Evolutionary conservation across 2,329 filamentous ascomycete species (phyloP).

Genomic region (Neoascochyta sp.): DNA sequence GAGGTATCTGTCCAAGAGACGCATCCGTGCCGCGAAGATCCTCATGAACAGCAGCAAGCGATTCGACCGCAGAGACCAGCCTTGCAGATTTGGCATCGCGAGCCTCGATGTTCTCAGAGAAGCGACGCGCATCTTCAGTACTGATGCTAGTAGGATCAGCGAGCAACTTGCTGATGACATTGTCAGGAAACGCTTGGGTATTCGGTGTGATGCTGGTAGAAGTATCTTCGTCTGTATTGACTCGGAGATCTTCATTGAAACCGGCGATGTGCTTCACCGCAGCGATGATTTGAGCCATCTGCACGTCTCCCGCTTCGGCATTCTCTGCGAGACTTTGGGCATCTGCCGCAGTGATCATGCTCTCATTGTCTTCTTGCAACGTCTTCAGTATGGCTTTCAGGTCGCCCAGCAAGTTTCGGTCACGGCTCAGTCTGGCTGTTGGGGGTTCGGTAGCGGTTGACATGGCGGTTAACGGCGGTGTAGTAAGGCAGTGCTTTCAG

Average conservation of each 20-base stretch:
- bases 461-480: too few species aligned
- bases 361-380: conserved; percentile 20
- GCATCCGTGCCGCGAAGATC: conserved; percentile 13
- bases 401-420: conserved; percentile 4
- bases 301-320: conserved; percentile 16
- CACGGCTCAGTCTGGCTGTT: conserved; percentile 5
- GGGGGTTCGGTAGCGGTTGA: too few species aligned
- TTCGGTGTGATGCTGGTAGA: too few species aligned
- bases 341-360: conserved; percentile 32
- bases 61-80: conserved; percentile 29
- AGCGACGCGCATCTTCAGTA: conserved; percentile 29
- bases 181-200: conserved; percentile 1
- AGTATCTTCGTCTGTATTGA: too few species aligned
- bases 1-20: conserved; percentile 11
- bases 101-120: conserved; percentile 26
- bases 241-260: conserved; percentile 4
- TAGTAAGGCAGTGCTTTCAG: too few species aligned
- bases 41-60: conserved; percentile 26
- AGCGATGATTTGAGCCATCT: conserved; percentile 26
- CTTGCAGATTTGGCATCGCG: conserved; percentile 19
- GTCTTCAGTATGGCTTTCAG: conserved; percentile 15
- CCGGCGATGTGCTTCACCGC: conserved; percentile 23
- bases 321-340: conserved; percentile 29
- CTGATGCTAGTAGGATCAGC: conserved; percentile 26
- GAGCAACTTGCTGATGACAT: conserved; percentile 21